Evolutionary conservation across 2,329 filamentous ascomycete genomes (phyloP).

Genomic region (Aquanectria penicillioides): DNA sequence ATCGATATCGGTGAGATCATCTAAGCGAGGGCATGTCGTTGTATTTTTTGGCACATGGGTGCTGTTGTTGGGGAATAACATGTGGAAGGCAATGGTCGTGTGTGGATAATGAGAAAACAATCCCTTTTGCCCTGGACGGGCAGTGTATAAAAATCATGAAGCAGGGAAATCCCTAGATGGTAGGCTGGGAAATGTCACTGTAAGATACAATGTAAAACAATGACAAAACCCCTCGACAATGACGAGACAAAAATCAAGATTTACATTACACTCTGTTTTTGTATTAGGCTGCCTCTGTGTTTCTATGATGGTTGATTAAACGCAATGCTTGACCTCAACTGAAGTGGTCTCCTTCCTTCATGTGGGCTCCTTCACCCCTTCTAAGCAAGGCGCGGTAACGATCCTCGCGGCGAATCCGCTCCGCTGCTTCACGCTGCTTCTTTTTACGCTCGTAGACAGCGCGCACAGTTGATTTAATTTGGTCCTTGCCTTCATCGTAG

Average conservation of each 20-base stretch:
- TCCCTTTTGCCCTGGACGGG: constrained; percentile 39
- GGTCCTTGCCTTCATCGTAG: constrained; percentile 82
- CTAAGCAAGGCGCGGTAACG: constrained; percentile 58
- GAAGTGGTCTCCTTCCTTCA: constrained; percentile 75
- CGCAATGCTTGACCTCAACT: constrained; percentile 46
- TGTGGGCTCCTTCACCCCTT: constrained; percentile 61
- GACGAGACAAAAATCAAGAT: constrained; percentile 39
- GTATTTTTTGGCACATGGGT: constrained; percentile 30
- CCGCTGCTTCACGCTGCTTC: constrained; percentile 66
- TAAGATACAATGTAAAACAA: constrained; percentile 54
- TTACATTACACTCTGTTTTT: constrained; percentile 29
- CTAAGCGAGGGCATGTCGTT: constrained; percentile 43
- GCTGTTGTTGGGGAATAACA: constrained; percentile 23
- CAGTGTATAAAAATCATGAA: constrained; percentile 46
- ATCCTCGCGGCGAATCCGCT: constrained; percentile 52
- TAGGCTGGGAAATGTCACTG: constrained; percentile 44
- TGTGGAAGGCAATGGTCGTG: constrained; percentile 28
- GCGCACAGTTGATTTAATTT: constrained; percentile 80
- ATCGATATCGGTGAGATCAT: constrained; percentile 79
- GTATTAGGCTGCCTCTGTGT: constrained; percentile 43
- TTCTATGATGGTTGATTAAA: constrained; percentile 25
- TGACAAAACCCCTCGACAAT: constrained; percentile 40
- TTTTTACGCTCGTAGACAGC: constrained; percentile 96
- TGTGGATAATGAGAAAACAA: constrained; percentile 41
- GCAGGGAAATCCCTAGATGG: constrained; percentile 35